Conservation (phyloP, 257 asterid species). For the Primulina huaijiensis region DNA sequence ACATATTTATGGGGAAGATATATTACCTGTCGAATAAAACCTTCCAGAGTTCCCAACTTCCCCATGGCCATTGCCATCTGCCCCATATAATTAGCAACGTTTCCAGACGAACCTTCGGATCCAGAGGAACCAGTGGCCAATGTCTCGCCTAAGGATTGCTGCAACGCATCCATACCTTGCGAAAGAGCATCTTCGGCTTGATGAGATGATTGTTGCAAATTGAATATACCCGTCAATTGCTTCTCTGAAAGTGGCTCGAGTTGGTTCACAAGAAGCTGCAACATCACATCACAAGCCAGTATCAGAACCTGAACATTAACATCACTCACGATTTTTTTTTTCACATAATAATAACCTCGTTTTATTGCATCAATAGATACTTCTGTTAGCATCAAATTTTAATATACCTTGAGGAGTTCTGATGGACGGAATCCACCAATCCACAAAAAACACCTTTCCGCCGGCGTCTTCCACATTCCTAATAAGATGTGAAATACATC, state of each 20-base stretch:
- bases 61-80: conserved; percentile 99
- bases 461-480: conserved; percentile 99
- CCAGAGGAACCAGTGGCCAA: conserved; percentile 65
- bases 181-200: conserved; percentile 98
- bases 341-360: not conserved
- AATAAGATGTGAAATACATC: conserved; percentile 96
- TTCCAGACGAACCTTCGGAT: conserved; percentile 65
- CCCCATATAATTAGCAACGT: conserved; percentile 94
- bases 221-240: conserved; percentile 61
- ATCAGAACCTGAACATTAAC: conserved; percentile 7
- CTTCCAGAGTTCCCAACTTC: conserved; percentile 84
- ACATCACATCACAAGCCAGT: conserved; percentile 18
- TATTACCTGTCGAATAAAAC: conserved; percentile 75
- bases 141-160: conserved; percentile 86
- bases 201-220: conserved; percentile 70
- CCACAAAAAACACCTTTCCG: conserved; percentile 97
- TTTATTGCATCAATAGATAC: too few relatives aligned
- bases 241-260: conserved; percentile 93
- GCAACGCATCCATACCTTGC: conserved; percentile 92
- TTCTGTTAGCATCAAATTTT: not conserved
- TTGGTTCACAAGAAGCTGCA: conserved; percentile 76
- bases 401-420: conserved; percentile 81
- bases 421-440: conserved; percentile 97
- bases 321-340: not conserved
- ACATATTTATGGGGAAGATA: not conserved